phyloP scores from a whole-genome alignment of 2,329 filamentous ascomycete genomes.

The Alternaria sp. region DNA sequence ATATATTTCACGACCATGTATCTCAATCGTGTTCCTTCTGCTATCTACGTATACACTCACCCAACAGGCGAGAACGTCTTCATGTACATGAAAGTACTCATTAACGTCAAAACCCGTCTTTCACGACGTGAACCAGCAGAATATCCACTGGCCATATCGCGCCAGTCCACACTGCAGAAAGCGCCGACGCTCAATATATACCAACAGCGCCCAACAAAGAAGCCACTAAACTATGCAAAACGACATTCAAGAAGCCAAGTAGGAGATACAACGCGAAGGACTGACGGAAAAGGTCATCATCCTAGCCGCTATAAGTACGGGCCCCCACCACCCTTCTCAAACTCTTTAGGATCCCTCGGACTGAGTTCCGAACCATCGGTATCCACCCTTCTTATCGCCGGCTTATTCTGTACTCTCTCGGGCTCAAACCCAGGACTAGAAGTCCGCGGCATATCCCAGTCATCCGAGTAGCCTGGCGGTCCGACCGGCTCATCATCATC shows the following conservation, averaged over 20 bases:
- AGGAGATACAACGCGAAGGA: neutral
- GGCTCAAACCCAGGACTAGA: slow-evolving; percentile 17
- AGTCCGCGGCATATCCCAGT: slow-evolving; percentile 18
- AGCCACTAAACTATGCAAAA: neutral
- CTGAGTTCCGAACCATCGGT: slow-evolving; percentile 8
- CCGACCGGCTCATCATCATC: slow-evolving; percentile 24
- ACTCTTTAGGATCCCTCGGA: slow-evolving; percentile 10
- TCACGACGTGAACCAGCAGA: too few relatives aligned
- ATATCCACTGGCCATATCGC: neutral
- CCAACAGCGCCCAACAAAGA: neutral
- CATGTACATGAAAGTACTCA: neutral
- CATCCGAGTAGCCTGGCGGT: slow-evolving; percentile 22
- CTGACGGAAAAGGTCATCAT: neutral
- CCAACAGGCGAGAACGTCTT: neutral
- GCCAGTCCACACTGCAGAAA: neutral
- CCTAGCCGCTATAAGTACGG: neutral
- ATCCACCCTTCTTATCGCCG: slow-evolving; percentile 12
- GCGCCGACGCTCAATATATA: neutral
- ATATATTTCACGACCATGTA: neutral
- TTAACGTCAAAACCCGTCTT: neutral
- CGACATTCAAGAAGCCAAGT: neutral
- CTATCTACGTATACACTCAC: neutral
- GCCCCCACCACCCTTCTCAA: neutral
- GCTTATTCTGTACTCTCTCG: neutral
- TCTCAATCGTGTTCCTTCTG: neutral